phyloP scores from a whole-genome alignment of 169 alveolate genomes.

The Cryptosporidium sp. region DNA sequence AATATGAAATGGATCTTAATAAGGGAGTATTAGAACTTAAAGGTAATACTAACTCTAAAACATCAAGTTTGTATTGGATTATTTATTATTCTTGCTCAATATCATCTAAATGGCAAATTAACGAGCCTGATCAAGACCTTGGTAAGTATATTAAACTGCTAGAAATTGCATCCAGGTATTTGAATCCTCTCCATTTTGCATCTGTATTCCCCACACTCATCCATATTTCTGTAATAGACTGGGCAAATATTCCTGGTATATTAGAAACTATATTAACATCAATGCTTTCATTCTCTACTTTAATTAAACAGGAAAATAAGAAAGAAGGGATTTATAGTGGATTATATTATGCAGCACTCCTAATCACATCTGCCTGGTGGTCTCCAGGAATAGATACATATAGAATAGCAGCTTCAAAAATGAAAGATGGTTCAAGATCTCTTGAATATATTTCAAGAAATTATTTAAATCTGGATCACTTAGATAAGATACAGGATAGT shows the following conservation, averaged over 20 bases:
- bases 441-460: constrained; percentile 33
- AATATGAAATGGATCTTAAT: not conserved
- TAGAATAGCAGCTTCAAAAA: not conserved
- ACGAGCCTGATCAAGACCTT: constrained; percentile 56
- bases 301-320: constrained; percentile 23
- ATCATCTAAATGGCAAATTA: constrained; percentile 67
- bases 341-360: constrained; percentile 26
- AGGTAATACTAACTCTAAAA: not conserved
- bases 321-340: constrained; percentile 49
- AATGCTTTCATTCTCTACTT: constrained; percentile 29
- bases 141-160: constrained; percentile 6
- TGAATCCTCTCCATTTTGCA: constrained; percentile 69
- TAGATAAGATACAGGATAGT: not conserved
- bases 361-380: constrained; percentile 70
- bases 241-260: constrained; percentile 48
- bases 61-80: constrained; percentile 58
- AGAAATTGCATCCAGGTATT: constrained; percentile 32
- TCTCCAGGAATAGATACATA: constrained; percentile 75
- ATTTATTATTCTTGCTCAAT: constrained; percentile 34
- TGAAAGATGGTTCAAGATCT: not conserved
- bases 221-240: constrained; percentile 49
- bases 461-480: constrained; percentile 14
- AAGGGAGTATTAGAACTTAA: constrained; percentile 6
- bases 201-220: constrained; percentile 35
- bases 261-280: constrained; percentile 34